Base-by-base conservation (phyloP, 2,329 filamentous ascomycete genomes). In the Cercospora sesami region DNA sequence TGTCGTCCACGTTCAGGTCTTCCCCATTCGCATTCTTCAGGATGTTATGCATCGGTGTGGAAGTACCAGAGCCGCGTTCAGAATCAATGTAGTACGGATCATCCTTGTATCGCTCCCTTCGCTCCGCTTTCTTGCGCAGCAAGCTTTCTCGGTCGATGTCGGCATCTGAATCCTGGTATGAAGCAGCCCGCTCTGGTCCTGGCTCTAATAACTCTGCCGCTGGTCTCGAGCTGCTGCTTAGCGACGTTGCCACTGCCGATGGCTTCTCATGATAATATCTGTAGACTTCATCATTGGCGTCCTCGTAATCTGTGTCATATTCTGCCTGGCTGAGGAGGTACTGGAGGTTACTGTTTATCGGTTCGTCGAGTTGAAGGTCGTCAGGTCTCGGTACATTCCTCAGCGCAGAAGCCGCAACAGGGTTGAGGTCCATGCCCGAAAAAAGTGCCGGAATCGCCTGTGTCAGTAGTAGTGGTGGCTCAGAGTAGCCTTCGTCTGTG, bases 361-460 rank as follows among this genome's bases (percentile, higher is more conserved):
- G 89, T 61, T 89, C 86, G 74, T 96, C 90, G 5, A 98, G 84
- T 75, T 95, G 90, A 5, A 99, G 83, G 2, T 87, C 89, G 6
- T 87, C 83, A 0, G 93, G 93, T 16, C 92, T 75, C 1, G 94
- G 92, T 0, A 99, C 94, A 75, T 97, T 96, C 62, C 85, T 87
- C 77, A 98, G 93, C 3, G 95, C 94, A 55, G 88, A 89, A 4
- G 83, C 79, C 1, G 95, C 93, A 9, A 99, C 94, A 0, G 95
- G 96, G 72, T 98, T 97, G 39, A 99, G 84, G 71, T 97, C 94
- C 81, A 92, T 89, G 0, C 94, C 93, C 5, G 86, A 84, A 78
- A 98, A 98, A 2, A 99, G 84, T 1, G 90, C 90, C 1, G 95
- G 94, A 65, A 99, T 92, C 3, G 93, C 94, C 77, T 96, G 92